Conservation (phyloP, 2,329 filamentous ascomycete species). For the Diatrype stigma region DNA sequence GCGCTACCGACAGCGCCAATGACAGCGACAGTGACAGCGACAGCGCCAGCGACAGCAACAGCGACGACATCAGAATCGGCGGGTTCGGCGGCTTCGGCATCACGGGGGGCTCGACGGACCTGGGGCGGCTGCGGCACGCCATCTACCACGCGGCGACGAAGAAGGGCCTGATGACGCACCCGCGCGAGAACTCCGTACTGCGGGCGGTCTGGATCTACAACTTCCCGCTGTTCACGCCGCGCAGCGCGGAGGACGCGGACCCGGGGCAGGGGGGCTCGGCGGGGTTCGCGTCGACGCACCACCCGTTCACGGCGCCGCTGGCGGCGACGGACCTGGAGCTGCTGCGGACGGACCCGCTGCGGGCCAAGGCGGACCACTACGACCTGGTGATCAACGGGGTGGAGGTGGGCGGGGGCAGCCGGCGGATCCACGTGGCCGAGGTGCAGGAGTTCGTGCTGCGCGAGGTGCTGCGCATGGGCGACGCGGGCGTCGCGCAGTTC, state of each 20-base stretch:
- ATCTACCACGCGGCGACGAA: constrained; percentile 67
- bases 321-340: constrained; percentile 67
- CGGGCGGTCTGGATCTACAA: constrained; percentile 86
- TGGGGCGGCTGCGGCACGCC: constrained; percentile 69
- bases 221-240: constrained; percentile 88
- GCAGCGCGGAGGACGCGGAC: constrained; percentile 49
- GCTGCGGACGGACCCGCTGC: constrained; percentile 66
- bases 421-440: constrained; percentile 80
- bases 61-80: too few relatives aligned
- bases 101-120: too few relatives aligned
- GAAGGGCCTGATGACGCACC: constrained; percentile 48
- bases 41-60: too few relatives aligned
- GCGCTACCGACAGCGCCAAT: too few relatives aligned
- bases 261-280: constrained; percentile 78
- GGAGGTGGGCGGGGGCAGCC: constrained; percentile 87
- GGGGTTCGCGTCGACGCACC: constrained; percentile 83
- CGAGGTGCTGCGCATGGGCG: constrained; percentile 74
- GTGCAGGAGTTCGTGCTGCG: constrained; percentile 84
- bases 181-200: constrained; percentile 58
- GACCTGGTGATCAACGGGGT: constrained; percentile 94
- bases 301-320: constrained; percentile 90
- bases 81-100: too few relatives aligned
- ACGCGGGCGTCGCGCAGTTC: constrained; percentile 73
- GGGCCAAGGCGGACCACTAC: constrained; percentile 81
- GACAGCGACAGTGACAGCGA: too few relatives aligned